Evolutionary conservation across 2,329 filamentous ascomycete genomes (phyloP).

Genomic region (Colletotrichum tamarilloi): DNA sequence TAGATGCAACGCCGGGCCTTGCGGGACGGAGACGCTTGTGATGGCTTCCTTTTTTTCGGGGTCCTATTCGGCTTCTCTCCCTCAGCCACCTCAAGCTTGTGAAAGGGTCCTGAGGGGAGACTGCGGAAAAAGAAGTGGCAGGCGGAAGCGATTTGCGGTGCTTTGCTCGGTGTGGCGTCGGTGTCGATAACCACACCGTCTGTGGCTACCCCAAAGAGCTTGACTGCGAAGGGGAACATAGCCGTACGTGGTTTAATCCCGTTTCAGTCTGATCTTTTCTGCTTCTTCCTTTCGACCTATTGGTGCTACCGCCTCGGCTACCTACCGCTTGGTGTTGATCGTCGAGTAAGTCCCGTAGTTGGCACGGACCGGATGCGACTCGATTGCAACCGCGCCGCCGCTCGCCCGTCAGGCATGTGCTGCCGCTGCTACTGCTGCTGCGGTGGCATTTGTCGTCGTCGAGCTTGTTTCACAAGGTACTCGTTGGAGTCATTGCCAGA

Average conservation of each 20-base stretch:
- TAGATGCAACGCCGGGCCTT: slow-evolving; percentile 2
- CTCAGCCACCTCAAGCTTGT: not conserved
- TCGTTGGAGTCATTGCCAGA: not conserved
- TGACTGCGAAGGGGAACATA: not conserved
- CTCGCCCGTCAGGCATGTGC: slow-evolving; percentile 8
- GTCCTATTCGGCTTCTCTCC: not conserved
- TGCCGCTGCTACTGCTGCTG: not conserved
- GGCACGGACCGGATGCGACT: slow-evolving; percentile 30
- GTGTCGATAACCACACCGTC: slow-evolving; percentile 10
- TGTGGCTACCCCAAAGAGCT: not conserved
- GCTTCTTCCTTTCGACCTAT: not conserved
- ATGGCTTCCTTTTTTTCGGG: not conserved
- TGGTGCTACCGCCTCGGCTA: not conserved
- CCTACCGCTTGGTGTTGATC: not conserved
- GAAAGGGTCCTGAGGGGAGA: not conserved
- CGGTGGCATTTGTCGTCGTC: slow-evolving; percentile 11
- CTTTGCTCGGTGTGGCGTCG: slow-evolving; percentile 25
- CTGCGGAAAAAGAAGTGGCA: not conserved
- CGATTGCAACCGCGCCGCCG: slow-evolving; percentile 17
- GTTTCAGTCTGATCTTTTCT: slow-evolving; percentile 29
- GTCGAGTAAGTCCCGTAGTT: slow-evolving; percentile 26
- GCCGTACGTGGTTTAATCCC: not conserved
- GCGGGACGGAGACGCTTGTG: slow-evolving; percentile 2
- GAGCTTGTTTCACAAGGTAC: slow-evolving; percentile 16
- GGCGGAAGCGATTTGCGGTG: not conserved